Conservation (phyloP, 805 yeast genomes). For the Lipomyces yamadae region DNA sequence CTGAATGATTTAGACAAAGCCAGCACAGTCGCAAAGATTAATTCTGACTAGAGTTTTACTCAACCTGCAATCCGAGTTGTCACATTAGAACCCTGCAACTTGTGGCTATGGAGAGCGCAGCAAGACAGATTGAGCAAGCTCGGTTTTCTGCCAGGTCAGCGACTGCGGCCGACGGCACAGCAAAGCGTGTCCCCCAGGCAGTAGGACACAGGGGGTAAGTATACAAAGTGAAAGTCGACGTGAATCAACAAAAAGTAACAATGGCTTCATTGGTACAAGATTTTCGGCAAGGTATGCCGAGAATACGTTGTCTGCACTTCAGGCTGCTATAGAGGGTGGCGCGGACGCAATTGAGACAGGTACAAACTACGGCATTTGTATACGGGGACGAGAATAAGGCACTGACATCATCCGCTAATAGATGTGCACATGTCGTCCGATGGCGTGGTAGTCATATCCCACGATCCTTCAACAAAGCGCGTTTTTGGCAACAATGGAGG, state of each 20-base stretch:
- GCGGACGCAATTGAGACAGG: constrained; percentile 56
- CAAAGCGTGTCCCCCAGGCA: constrained; percentile 10
- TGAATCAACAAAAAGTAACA: not conserved
- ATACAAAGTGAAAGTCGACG: not conserved
- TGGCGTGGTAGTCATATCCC: constrained; percentile 59
- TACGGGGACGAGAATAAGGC: not conserved
- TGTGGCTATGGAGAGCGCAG: not conserved
- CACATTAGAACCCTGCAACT: not conserved
- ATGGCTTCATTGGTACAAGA: not conserved
- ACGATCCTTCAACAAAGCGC: constrained; percentile 58
- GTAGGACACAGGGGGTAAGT: constrained; percentile 38
- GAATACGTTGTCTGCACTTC: constrained; percentile 49
- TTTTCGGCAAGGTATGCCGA: constrained; percentile 40
- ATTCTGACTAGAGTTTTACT: too few species aligned
- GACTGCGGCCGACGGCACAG: constrained; percentile 3
- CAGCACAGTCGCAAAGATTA: too few species aligned
- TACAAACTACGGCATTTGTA: constrained; percentile 11
- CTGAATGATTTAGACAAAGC: too few species aligned
- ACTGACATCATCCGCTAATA: not conserved
- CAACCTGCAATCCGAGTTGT: not conserved
- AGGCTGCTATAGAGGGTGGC: constrained; percentile 55
- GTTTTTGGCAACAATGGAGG: constrained; percentile 50
- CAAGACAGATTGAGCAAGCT: not conserved
- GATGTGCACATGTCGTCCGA: constrained; percentile 59
- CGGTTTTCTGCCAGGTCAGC: constrained; percentile 4